Base-by-base conservation (phyloP, 1,284 basidiomycete species). In the Farysia itapuensis region DNA sequence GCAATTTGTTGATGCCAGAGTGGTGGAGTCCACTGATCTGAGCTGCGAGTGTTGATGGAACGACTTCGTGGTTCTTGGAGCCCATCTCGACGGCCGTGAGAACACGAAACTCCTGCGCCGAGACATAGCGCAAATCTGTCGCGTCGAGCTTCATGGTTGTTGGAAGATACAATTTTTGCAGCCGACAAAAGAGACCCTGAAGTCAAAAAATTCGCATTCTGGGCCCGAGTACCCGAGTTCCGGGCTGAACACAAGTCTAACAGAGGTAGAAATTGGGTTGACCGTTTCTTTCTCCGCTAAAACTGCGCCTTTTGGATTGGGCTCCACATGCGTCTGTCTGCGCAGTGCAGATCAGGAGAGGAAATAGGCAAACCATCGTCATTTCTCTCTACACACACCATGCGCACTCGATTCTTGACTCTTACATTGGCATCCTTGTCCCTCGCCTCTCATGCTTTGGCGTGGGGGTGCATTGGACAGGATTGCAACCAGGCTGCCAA, bases 21-120 rank as follows among this genome's bases (percentile, higher is more conserved):
- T 87, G 88, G 24, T 91, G 82, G 38, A 97, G 81, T 15, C 90
- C 88, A 8, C 92, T 92, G 35, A 98, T 88, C 77, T 94, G 89
- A 3, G 88, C 87, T 63, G 97, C 90, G 49, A 97, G 83, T 0
- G 83, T 77, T 0, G 89, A 86, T 1, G 94, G 94, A 2, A 99
- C 93, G 32, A 96, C 84, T 78, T 97, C 89, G 75, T 98, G 94
- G 73, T 97, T 97, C 80, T 95, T 95, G 4, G 90, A 95, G 25
- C 94, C 95, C 83, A 95, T 92, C 80, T 99, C 94, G 30, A 95
- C 91, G 36, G 94, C 90, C 19, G 90, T 91, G 25, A 98, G 81
- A 12, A 97, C 91, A 39, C 93, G 82, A 78, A 97, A 98, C 77
- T 96, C 92, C 52, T 97, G 93, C 20, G 86, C 82, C 8, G 88